These are phyloP conservation scores for Debaryomyces subglobosus DNA, from an alignment of 1,139 yeast genomes.

Conservation along the genomic window DNA sequence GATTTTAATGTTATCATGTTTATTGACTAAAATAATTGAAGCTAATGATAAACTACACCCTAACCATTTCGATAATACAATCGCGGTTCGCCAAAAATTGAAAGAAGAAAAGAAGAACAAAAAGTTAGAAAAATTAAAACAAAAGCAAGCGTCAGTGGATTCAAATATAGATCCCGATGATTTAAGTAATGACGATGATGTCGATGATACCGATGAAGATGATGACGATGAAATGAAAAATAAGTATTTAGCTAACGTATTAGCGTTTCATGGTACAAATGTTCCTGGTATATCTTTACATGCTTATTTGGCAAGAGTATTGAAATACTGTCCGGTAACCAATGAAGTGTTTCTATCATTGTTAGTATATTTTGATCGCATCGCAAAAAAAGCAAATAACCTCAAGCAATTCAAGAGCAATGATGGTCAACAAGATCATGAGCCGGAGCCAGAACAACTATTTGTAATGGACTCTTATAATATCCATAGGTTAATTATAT, in stretches of 20 bases:
- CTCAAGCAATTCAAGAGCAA: conserved; percentile 31
- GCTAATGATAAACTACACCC: conserved; percentile 89
- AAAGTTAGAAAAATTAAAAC: conserved; percentile 23
- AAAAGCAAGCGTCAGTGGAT: conserved; percentile 18
- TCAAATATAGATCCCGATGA: conserved; percentile 17
- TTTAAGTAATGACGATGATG: conserved; percentile 20
- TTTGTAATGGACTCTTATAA: conserved; percentile 96
- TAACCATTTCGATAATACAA: conserved; percentile 60
- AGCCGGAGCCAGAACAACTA: conserved; percentile 49
- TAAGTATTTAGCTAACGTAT: conserved; percentile 68
- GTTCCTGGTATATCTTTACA: conserved; percentile 92
- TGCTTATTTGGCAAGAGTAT: conserved; percentile 84
- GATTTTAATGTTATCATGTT: conserved; percentile 79
- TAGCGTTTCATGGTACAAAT: conserved; percentile 94
- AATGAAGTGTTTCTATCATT: conserved; percentile 91
- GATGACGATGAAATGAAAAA: conserved; percentile 53
- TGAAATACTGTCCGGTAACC: conserved; percentile 96
- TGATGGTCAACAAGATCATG: conserved; percentile 11
- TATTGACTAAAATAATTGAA: conserved; percentile 82
- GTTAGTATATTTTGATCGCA: conserved; percentile 90
- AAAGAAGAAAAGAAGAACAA: conserved; percentile 40
- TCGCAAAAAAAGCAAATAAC: conserved; percentile 83
- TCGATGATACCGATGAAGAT: conserved; percentile 35
- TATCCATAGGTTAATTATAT: conserved; percentile 88
- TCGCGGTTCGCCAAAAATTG: conserved; percentile 48